Percentiles rank a stretch among this genome's conserved stretches.
Evolutionary conservation across 208 protist genomes (phyloP).

Genomic region (Trypanosomatidae sp.): DNA sequence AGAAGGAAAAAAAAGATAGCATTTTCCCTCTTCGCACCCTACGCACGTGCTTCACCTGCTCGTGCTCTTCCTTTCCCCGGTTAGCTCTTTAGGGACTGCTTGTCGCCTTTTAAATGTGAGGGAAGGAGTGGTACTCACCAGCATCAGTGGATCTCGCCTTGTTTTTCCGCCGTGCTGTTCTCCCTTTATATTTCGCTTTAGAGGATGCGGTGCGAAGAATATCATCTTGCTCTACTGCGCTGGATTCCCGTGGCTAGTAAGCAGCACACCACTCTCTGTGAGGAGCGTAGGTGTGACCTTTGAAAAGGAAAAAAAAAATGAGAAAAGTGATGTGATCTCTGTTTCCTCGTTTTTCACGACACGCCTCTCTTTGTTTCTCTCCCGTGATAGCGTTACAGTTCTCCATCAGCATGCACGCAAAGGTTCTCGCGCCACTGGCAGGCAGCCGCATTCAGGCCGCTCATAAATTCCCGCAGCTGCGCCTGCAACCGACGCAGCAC

Average conservation of each 20-base stretch:
- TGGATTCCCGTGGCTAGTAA: too few relatives aligned
- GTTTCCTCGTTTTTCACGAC: too few relatives aligned
- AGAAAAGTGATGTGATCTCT: neutral
- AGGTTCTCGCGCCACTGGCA: conserved; percentile 62
- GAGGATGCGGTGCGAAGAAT: too few relatives aligned
- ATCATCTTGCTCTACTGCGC: too few relatives aligned
- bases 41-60: too few relatives aligned
- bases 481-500: conserved; percentile 44
- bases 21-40: neutral
- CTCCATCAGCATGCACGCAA: conserved; percentile 55
- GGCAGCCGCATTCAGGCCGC: conserved; percentile 51
- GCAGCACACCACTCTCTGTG: neutral
- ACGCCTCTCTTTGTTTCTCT: neutral
- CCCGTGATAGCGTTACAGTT: neutral
- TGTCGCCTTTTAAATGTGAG: too few relatives aligned
- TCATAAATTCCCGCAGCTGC: conserved; percentile 80
- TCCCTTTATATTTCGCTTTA: too few relatives aligned
- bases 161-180: too few relatives aligned
- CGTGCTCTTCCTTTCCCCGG: too few relatives aligned
- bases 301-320: neutral
- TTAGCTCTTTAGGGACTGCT: too few relatives aligned
- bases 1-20: neutral
- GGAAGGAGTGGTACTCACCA: too few relatives aligned
- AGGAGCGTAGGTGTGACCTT: neutral
- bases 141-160: too few relatives aligned